Evolutionary conservation across 257 asterid genomes (phyloP).

Genomic region (Linderniella brevidens): DNA sequence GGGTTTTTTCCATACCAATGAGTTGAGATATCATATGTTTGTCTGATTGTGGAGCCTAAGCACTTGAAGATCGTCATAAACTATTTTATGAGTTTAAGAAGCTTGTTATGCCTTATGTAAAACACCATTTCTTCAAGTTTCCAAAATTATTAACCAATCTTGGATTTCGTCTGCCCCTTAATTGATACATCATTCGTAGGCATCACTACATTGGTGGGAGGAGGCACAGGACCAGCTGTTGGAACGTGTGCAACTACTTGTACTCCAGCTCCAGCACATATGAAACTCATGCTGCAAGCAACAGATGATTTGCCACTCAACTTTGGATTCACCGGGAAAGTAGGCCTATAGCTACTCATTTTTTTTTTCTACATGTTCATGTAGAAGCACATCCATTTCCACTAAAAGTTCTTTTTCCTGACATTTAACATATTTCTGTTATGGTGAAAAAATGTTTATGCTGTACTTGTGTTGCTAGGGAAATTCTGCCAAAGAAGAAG

Average conservation of each 20-base stretch:
- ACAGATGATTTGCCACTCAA: conserved; percentile 84
- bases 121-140: too few species aligned
- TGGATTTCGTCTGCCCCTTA: too few species aligned
- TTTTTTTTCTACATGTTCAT: conserved; percentile 2
- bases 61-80: too few species aligned
- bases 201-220: conserved; percentile 86
- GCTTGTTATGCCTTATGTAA: too few species aligned
- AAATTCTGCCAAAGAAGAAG: conserved; percentile 57
- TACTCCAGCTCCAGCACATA: conserved; percentile 75
- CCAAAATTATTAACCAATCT: too few species aligned
- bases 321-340: conserved; percentile 97
- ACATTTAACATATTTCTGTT: too few species aligned
- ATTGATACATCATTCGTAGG: conserved; percentile 22
- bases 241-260: conserved; percentile 99
- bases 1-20: not conserved
- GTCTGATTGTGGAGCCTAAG: not conserved
- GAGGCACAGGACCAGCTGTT: conserved; percentile 97
- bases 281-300: conserved; percentile 87
- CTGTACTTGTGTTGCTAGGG: conserved; percentile 34
- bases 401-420: not conserved
- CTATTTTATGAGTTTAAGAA: too few species aligned
- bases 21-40: not conserved
- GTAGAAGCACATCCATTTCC: too few species aligned
- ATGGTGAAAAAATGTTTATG: not conserved
- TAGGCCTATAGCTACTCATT: conserved; percentile 15